A percentile compares a stretch with the other conserved stretches of the same genome.
Evolutionary conservation across 2,329 filamentous ascomycete genomes (phyloP).

Genomic region (Apiospora marii): DNA sequence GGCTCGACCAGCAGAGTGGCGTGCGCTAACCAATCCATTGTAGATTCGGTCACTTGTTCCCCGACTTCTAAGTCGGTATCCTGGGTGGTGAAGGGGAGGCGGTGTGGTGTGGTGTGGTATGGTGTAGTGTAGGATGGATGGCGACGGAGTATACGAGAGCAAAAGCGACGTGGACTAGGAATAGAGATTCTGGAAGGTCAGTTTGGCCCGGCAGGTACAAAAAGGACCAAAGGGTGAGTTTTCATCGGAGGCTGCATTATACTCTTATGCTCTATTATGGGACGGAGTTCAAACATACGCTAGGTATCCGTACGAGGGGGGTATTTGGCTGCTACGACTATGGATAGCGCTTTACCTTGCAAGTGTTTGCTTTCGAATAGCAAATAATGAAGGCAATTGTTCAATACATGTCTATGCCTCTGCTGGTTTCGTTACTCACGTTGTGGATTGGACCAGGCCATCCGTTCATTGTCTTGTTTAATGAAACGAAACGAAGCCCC

Average conservation of each 20-base stretch:
- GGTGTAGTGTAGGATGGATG: neutral
- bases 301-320: neutral
- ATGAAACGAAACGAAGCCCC: neutral
- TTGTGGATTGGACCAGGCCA: neutral
- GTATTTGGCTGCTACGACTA: slow-evolving; percentile 7
- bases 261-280: slow-evolving; percentile 18
- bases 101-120: slow-evolving; percentile 6
- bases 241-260: slow-evolving; percentile 1
- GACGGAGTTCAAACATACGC: slow-evolving; percentile 3
- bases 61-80: slow-evolving; percentile 9
- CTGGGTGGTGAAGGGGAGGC: neutral
- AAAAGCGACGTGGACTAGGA: slow-evolving; percentile 2
- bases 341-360: slow-evolving; percentile 10
- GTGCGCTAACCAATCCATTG: slow-evolving; percentile 29
- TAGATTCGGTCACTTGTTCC: slow-evolving; percentile 24
- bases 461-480: neutral
- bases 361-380: slow-evolving; percentile 4
- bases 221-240: slow-evolving; percentile 16
- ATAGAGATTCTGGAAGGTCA: slow-evolving; percentile 14
- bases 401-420: neutral
- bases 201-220: slow-evolving; percentile 1
- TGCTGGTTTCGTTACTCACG: too few relatives aligned
- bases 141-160: neutral
- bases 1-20: neutral
- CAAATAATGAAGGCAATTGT: slow-evolving; percentile 11